These are phyloP conservation scores for Eimeria maxima DNA, from an alignment of 169 alveolate species.

Conservation along the genomic window DNA sequence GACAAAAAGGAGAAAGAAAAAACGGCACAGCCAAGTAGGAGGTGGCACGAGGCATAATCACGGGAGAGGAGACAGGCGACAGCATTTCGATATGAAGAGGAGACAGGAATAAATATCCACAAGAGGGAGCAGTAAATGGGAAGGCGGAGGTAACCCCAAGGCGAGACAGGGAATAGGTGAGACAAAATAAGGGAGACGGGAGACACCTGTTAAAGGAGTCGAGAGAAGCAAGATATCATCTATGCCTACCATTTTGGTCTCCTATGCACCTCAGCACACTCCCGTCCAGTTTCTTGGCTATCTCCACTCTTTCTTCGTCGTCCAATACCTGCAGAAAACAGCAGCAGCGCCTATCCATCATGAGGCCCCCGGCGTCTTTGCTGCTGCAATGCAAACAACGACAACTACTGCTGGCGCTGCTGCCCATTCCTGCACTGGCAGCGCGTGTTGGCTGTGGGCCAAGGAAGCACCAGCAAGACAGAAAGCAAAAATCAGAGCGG, in stretches of 20 bases:
- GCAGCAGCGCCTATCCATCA: background rate
- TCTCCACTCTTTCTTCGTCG: slow-evolving; percentile 82
- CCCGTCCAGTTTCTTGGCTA: slow-evolving; percentile 85
- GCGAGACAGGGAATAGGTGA: too few species aligned
- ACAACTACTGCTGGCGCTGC: background rate
- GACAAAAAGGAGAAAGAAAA: too few species aligned
- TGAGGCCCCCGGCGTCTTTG: background rate
- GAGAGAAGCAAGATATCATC: background rate
- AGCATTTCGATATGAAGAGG: background rate
- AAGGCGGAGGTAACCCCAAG: too few species aligned
- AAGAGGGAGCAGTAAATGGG: too few species aligned
- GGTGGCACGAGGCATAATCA: too few species aligned
- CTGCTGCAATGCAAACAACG: background rate
- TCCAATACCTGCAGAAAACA: slow-evolving; percentile 75
- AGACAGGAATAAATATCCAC: too few species aligned
- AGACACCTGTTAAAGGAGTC: too few species aligned
- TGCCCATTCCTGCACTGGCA: too few species aligned
- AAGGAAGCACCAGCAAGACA: background rate
- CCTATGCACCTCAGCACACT: slow-evolving; percentile 87
- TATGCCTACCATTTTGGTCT: slow-evolving; percentile 86
- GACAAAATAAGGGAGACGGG: too few species aligned
- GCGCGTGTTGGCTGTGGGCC: background rate
- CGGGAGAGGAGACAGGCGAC: background rate
- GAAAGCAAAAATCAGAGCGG: too few species aligned
- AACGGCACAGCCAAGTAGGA: too few species aligned